A percentile compares a stretch with the other conserved stretches of the same genome.
phyloP scores from a whole-genome alignment of 2,329 filamentous ascomycete species.

The Ophiostoma triangulosporum region DNA sequence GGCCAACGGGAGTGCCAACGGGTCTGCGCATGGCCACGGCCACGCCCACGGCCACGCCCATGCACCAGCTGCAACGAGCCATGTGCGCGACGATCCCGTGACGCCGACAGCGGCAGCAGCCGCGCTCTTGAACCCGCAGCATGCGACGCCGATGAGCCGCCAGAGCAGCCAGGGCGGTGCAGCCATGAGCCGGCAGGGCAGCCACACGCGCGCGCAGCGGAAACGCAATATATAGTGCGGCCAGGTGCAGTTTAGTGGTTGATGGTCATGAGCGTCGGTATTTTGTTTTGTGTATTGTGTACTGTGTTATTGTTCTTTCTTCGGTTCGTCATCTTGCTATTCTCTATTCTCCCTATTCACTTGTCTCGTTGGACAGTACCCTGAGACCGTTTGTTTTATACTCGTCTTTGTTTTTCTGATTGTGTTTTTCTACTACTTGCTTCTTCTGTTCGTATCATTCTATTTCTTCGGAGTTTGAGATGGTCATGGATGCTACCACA shows the following conservation, averaged over 20 bases:
- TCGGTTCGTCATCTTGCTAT: background rate
- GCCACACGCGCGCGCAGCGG: constrained; percentile 21
- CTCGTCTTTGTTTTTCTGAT: background rate
- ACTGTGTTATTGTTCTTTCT: background rate
- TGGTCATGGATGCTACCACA: background rate
- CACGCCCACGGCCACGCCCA: background rate
- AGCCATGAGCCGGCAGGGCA: constrained; percentile 40
- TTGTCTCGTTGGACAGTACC: background rate
- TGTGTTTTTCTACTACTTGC: no score
- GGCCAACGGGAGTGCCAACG: constrained; percentile 28
- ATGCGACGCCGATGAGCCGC: constrained; percentile 19
- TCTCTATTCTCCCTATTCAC: background rate
- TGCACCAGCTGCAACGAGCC: constrained; percentile 24
- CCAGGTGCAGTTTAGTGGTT: no score
- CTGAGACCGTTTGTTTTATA: background rate
- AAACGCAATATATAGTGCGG: constrained; percentile 11
- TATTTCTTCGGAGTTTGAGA: background rate
- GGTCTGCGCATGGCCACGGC: constrained; percentile 17
- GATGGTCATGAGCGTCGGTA: no score
- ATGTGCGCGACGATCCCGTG: constrained; percentile 28
- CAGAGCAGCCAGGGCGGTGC: background rate
- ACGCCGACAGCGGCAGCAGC: constrained; percentile 19
- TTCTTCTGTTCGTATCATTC: background rate
- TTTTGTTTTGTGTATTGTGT: background rate
- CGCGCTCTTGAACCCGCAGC: background rate